Evolutionary conservation across 768 basidiomycete genomes (phyloP).

Genomic region (Lanmaoa pseudosensibilis): DNA sequence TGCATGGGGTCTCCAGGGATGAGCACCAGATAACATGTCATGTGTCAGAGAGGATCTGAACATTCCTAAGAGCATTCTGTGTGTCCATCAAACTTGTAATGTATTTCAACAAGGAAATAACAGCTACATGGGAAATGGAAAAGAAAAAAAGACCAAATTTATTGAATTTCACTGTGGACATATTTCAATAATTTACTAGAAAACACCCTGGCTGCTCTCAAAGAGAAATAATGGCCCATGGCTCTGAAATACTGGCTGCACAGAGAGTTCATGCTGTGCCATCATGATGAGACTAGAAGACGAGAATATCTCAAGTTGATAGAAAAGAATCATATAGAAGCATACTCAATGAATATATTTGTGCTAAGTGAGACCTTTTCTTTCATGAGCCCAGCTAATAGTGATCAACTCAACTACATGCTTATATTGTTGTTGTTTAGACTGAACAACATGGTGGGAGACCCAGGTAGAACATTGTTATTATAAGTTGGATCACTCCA

Average conservation of each 20-base stretch:
- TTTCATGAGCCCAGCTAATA: too few species aligned
- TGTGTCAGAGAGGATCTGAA: not conserved
- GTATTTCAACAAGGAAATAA: too few species aligned
- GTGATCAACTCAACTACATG: not conserved
- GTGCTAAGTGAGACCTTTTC: not conserved
- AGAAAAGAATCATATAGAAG: not conserved
- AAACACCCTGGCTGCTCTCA: not conserved
- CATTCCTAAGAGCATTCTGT: not conserved
- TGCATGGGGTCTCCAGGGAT: not conserved
- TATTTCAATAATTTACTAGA: not conserved
- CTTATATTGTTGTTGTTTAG: not conserved
- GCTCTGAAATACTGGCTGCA: slow-evolving; percentile 3
- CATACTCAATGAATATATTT: not conserved
- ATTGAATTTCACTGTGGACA: slow-evolving; percentile 1
- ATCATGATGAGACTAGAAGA: not conserved
- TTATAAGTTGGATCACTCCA: not conserved
- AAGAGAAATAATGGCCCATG: not conserved
- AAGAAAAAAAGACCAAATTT: not conserved
- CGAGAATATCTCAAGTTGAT: not conserved
- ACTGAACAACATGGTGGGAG: slow-evolving; percentile 2
- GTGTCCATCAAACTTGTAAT: not conserved
- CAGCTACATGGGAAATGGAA: too few species aligned
- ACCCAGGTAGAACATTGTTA: not conserved
- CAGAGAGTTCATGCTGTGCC: slow-evolving; percentile 10
- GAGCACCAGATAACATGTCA: not conserved